Base-by-base conservation (phyloP, 352 stramenopile species). In the Phytopythium cucurbitacearum region DNA sequence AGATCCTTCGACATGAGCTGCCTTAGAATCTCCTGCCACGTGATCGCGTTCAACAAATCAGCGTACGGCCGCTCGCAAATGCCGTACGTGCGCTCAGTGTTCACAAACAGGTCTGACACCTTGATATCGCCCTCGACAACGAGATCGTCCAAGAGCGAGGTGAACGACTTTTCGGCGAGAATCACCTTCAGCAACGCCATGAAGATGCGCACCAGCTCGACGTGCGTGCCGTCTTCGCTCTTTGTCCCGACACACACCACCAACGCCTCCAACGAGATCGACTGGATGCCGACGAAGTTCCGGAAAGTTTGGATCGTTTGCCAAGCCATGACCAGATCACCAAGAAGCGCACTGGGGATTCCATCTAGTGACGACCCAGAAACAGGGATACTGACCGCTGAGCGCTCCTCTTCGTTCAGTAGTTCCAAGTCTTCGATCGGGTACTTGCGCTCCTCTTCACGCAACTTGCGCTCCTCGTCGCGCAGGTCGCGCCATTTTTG, bases 1-100 rank as follows among this genome's bases (percentile, higher is more conserved):
- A 92, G 60, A 59, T 89, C 79, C 50, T 92, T 90, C 3, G 81
- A 78, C 79, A 94, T 89, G 5, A 91, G 57, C 46, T 91, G 79
- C 4, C 84, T 79, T 33, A 94, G 68, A 59, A 91, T 89, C 40
- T 94, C 84, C 58, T 88, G 84, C 84, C 84, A 94, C 3, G 80
- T 91, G n/a, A 91, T 65, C 16, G 74, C 69, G 64, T 85, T 89
- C 43, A 94, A 41, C 60, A 88, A 79, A 32, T 91, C 82, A n/a
- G 70, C 62, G 54, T 83, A 80, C 1, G 69, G 67, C 41, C 76
- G 74, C 45, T 90, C 78, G 33, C 78, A 89, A 51, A 88, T 82
- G 1, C 83, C 83, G 45, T 93, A 93, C 2, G 76, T 89, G 36
- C 76, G 65, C 53, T 89, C 80, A 21, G 62, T 80, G 45, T 76